Conservation (phyloP, 768 basidiomycete genomes). For the Mycena leptocephala region DNA sequence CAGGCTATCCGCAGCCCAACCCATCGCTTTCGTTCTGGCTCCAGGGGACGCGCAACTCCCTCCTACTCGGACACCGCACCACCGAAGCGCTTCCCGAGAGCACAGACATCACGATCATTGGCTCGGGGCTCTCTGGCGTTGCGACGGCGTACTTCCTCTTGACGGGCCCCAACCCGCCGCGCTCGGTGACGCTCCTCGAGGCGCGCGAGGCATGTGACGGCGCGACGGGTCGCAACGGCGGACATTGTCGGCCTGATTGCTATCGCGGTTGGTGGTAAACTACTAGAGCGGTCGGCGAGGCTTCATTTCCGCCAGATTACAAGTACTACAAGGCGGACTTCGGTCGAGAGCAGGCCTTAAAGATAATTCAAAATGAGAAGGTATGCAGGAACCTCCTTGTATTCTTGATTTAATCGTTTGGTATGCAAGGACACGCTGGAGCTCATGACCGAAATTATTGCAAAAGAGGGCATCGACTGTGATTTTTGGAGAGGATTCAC, state of each 20-base stretch:
- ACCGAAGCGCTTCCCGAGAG: constrained; percentile 33
- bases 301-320: constrained; percentile 30
- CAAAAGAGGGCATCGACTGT: constrained; percentile 44
- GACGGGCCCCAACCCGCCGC: constrained; percentile 33
- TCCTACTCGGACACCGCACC: constrained; percentile 37
- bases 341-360: constrained; percentile 45
- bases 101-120: constrained; percentile 51
- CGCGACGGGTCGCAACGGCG: constrained; percentile 48
- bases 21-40: constrained; percentile 53
- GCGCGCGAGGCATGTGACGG: constrained; percentile 55
- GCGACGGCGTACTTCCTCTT: constrained; percentile 49
- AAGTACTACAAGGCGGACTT: constrained; percentile 35
- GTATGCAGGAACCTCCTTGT: constrained; percentile 2
- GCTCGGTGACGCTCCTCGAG: constrained; percentile 57
- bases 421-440: constrained; percentile 35
- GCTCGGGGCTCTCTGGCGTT: constrained; percentile 54
- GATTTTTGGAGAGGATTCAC: constrained; percentile 44
- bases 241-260: constrained; percentile 45
- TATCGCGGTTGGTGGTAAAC: constrained; percentile 31
- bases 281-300: background rate
- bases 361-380: constrained; percentile 42
- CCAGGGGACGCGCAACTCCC: constrained; percentile 39
- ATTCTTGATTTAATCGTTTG: background rate
- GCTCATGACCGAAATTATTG: constrained; percentile 36
- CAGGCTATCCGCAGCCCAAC: constrained; percentile 37